These are phyloP conservation scores for Penicillium bovifimosum DNA, from an alignment of 495 filamentous ascomycete species.

Conservation along the genomic window DNA sequence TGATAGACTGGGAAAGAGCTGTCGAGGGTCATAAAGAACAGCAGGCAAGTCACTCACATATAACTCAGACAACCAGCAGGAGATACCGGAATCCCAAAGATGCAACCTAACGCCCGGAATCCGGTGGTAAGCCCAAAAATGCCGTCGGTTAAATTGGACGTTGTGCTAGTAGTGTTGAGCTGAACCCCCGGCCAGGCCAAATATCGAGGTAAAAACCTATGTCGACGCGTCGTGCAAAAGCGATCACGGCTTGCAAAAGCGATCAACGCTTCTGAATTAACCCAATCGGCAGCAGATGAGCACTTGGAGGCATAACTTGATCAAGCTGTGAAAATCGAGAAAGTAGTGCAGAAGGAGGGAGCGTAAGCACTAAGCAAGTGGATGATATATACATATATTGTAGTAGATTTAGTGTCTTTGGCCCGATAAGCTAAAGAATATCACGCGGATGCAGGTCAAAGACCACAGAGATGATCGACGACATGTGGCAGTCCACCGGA, in stretches of 20 bases:
- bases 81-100: not conserved
- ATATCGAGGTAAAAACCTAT: not conserved
- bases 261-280: slow-evolving; percentile 21
- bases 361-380: not conserved
- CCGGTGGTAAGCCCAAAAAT: not conserved
- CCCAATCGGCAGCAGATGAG: slow-evolving; percentile 11
- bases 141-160: not conserved
- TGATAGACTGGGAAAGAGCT: not conserved
- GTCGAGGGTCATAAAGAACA: not conserved
- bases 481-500: slow-evolving; percentile 1
- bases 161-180: not conserved
- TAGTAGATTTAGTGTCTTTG: not conserved
- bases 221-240: not conserved
- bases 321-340: not conserved
- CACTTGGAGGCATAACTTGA: slow-evolving; percentile 16
- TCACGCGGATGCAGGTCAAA: not conserved
- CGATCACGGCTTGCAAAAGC: slow-evolving; percentile 18
- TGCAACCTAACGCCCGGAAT: not conserved
- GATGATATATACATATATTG: slow-evolving; percentile 3
- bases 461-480: not conserved
- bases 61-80: slow-evolving; percentile 1
- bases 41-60: not conserved
- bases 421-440: not conserved
- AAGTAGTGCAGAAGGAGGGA: not conserved
- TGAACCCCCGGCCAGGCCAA: not conserved